Conservation (phyloP, 2,329 filamentous ascomycete species). For the Xylariaceae sp. region DNA sequence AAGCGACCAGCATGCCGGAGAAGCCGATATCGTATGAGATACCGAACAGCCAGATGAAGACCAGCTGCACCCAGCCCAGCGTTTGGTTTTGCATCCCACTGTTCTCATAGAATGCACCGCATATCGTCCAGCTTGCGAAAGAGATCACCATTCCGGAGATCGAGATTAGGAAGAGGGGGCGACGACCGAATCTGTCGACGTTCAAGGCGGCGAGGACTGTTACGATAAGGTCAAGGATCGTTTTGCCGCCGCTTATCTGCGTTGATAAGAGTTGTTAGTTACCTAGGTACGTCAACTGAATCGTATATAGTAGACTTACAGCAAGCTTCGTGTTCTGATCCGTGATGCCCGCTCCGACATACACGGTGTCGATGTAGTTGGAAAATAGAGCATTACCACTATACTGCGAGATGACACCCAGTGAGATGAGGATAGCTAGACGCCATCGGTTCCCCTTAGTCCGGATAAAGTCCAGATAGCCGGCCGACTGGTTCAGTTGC, state of each 20-base stretch:
- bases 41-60: slow-evolving; percentile 55
- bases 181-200: slow-evolving; percentile 46
- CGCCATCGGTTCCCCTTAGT: slow-evolving; percentile 62
- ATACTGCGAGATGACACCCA: slow-evolving; percentile 64
- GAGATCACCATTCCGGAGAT: slow-evolving; percentile 45
- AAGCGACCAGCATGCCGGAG: slow-evolving; percentile 52
- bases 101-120: slow-evolving; percentile 49
- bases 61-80: slow-evolving; percentile 50
- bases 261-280: neutral
- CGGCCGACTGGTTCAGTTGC: slow-evolving; percentile 42
- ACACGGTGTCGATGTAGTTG: slow-evolving; percentile 61
- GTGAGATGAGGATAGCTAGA: slow-evolving; percentile 55
- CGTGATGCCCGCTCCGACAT: slow-evolving; percentile 55
- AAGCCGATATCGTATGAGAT: slow-evolving; percentile 57
- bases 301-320: slow-evolving; percentile 26
- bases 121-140: slow-evolving; percentile 47
- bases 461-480: slow-evolving; percentile 55
- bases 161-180: slow-evolving; percentile 49
- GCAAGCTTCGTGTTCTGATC: slow-evolving; percentile 52
- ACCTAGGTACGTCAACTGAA: neutral
- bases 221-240: slow-evolving; percentile 53
- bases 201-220: slow-evolving; percentile 49
- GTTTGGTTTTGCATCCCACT: slow-evolving; percentile 38
- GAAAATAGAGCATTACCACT: slow-evolving; percentile 62
- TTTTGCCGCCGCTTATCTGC: slow-evolving; percentile 50